A percentile compares a stretch with the other conserved stretches of the same genome.
These are phyloP conservation scores for Pseudogymnoascus sp. DNA, from an alignment of 2,329 filamentous ascomycete genomes.

Conservation along the genomic window DNA sequence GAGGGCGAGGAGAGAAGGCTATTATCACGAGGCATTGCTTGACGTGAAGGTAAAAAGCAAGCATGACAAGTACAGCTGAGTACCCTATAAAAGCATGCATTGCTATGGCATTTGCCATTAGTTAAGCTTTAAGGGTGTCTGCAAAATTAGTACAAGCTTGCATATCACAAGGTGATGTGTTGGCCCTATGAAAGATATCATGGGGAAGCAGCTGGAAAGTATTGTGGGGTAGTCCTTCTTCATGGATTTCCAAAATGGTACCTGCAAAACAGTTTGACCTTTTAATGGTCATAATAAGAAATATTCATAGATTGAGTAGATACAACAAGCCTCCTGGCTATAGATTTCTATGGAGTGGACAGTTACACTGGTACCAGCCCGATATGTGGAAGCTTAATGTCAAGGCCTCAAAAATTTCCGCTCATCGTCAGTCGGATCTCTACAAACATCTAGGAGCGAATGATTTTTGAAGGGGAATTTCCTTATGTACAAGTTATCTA, in stretches of 20 bases:
- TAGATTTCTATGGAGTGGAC: neutral
- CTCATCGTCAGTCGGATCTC: neutral
- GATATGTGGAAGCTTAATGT: neutral
- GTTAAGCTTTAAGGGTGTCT: neutral
- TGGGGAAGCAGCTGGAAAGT: neutral
- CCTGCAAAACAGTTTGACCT: neutral
- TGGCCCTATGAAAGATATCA: neutral
- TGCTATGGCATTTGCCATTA: neutral
- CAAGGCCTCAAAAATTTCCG: neutral
- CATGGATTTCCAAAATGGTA: neutral
- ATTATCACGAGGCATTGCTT: conserved; percentile 80
- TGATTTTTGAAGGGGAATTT: neutral
- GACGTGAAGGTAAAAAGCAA: conserved; percentile 87
- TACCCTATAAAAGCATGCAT: neutral
- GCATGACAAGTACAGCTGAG: conserved; percentile 71
- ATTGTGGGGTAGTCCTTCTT: neutral
- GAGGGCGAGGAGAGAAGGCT: conserved; percentile 73
- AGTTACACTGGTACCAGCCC: neutral
- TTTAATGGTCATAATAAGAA: neutral
- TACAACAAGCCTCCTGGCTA: neutral
- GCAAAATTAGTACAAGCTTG: neutral
- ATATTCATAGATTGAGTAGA: neutral
- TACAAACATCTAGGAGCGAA: neutral
- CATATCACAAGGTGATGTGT: neutral
- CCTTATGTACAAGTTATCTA: neutral